A percentile compares a stretch with the other conserved stretches of the same genome.
phyloP scores from a whole-genome alignment of 1,284 basidiomycete genomes.

The Puccinia sorghi region DNA sequence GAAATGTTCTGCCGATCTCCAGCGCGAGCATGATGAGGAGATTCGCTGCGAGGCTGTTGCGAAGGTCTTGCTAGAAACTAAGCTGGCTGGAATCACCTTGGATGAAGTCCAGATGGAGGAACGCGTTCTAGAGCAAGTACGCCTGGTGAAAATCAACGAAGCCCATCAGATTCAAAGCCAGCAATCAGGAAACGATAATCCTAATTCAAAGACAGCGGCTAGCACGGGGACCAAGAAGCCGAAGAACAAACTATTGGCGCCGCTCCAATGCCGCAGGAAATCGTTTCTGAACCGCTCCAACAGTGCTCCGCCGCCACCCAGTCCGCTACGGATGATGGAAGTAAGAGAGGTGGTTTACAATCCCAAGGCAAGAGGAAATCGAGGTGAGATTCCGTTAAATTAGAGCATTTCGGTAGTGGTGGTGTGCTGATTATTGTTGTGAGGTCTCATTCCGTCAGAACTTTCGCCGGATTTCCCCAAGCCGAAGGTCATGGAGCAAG shows the following conservation, averaged over 20 bases:
- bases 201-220: background rate
- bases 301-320: constrained; percentile 47
- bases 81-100: constrained; percentile 30
- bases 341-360: constrained; percentile 40
- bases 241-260: background rate
- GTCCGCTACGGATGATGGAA: constrained; percentile 34
- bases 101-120: constrained; percentile 47
- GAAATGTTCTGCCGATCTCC: constrained; percentile 14
- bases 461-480: constrained; percentile 46
- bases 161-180: background rate
- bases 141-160: constrained; percentile 26
- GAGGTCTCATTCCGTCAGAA: constrained; percentile 5
- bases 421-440: background rate
- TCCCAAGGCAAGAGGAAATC: constrained; percentile 46
- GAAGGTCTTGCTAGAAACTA: constrained; percentile 45
- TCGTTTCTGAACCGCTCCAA: constrained; percentile 29
- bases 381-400: constrained; percentile 15
- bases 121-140: constrained; percentile 36
- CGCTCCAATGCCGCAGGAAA: constrained; percentile 25
- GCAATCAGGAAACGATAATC: background rate
- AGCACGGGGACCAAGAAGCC: background rate
- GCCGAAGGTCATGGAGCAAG: background rate
- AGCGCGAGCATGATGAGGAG: constrained; percentile 35
- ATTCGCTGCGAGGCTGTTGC: constrained; percentile 46
- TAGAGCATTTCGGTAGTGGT: too few species aligned